A percentile compares a stretch with the other conserved stretches of the same genome.
Evolutionary conservation across 371 early-diverging fungal genomes (phyloP).

Genomic region (Blastocladiella emersonii): DNA sequence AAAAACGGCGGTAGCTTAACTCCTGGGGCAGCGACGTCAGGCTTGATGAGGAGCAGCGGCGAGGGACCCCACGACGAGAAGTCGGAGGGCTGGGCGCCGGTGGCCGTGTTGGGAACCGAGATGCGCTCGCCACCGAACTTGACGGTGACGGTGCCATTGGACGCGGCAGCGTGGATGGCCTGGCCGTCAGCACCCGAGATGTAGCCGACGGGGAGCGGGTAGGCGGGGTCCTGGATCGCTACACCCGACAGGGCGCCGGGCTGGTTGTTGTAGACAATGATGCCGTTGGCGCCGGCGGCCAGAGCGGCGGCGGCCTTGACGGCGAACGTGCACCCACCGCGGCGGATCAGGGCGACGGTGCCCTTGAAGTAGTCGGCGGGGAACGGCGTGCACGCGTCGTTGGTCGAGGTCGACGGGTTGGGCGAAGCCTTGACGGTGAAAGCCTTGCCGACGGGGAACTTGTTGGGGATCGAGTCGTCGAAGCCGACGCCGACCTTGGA

Average conservation of each 20-base stretch:
- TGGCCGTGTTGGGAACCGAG: conserved; percentile 17
- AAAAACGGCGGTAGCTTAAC: too few relatives aligned
- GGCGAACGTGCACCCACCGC: conserved; percentile 39
- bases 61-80: conserved; percentile 56
- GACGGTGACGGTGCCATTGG: conserved; percentile 1
- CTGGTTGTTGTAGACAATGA: conserved; percentile 33
- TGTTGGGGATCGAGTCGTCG: background rate
- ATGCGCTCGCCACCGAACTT: background rate
- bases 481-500: background rate
- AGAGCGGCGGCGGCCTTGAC: conserved; percentile 31
- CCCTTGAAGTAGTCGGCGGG: conserved; percentile 19
- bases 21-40: conserved; percentile 21
- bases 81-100: conserved; percentile 28
- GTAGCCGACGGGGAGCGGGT: background rate
- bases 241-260: background rate
- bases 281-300: conserved; percentile 45
- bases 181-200: background rate
- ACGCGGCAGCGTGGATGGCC: background rate
- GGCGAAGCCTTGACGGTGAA: background rate
- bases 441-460: background rate
- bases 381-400: conserved; percentile 1
- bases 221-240: background rate
- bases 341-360: conserved; percentile 37
- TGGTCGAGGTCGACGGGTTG: background rate
- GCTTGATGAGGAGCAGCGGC: conserved; percentile 47